These are phyloP conservation scores for Ceratocystis variospora DNA, from an alignment of 2,329 filamentous ascomycete genomes.

Conservation along the genomic window DNA sequence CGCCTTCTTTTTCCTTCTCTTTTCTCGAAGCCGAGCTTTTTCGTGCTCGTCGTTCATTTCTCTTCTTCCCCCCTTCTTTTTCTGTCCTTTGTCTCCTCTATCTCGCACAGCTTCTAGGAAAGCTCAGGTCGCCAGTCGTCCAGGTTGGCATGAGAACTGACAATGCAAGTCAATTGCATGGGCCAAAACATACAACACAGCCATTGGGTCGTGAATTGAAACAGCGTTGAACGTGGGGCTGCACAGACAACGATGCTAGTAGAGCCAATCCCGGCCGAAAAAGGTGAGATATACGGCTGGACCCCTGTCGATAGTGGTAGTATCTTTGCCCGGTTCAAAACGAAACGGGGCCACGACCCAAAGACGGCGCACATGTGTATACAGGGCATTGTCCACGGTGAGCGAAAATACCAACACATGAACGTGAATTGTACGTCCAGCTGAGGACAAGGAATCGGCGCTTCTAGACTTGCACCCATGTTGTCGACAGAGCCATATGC, in stretches of 20 bases:
- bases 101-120: not conserved
- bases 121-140: not conserved
- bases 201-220: conserved; percentile 7
- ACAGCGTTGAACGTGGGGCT: conserved; percentile 3
- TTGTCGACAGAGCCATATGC: not conserved
- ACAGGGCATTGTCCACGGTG: conserved; percentile 1
- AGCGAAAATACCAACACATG: conserved; percentile 3
- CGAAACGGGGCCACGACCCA: not conserved
- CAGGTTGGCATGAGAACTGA: conserved; percentile 6
- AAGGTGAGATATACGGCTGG: not conserved
- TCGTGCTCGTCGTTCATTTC: not conserved
- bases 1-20: not conserved
- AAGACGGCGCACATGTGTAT: conserved; percentile 5
- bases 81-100: not conserved
- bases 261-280: conserved; percentile 8
- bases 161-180: conserved; percentile 6
- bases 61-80: not conserved
- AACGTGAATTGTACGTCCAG: not conserved
- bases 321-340: not conserved
- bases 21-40: not conserved
- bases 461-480: not conserved
- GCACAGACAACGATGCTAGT: conserved; percentile 2
- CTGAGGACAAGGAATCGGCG: not conserved
- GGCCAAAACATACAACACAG: conserved; percentile 4
- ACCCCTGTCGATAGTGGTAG: conserved; percentile 1